Percentiles rank a stretch among this genome's conserved stretches.
phyloP scores from a whole-genome alignment of 1,284 basidiomycete genomes.

The Ceratobasidium sp. region DNA sequence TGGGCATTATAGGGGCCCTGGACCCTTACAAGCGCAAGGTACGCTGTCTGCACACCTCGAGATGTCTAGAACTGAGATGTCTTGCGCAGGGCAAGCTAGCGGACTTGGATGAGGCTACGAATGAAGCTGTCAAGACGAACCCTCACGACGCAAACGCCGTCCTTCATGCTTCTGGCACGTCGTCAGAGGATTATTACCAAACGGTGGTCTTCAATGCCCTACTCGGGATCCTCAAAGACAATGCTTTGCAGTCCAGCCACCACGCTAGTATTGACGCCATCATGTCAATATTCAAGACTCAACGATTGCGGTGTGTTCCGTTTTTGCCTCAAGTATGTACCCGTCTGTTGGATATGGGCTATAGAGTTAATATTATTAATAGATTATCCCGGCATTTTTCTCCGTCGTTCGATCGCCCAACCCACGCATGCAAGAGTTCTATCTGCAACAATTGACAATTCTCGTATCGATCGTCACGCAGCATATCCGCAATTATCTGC shows the following conservation, averaged over 20 bases:
- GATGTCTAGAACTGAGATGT: background rate
- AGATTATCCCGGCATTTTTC: constrained; percentile 98
- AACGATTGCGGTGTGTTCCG: constrained; percentile 94
- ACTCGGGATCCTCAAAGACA: constrained; percentile 87
- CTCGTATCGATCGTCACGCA: constrained; percentile 97
- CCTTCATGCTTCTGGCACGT: constrained; percentile 54
- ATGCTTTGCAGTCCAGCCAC: constrained; percentile 83
- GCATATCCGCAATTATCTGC: constrained; percentile 92
- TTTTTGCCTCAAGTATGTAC: constrained; percentile 86
- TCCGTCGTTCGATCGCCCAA: constrained; percentile 81
- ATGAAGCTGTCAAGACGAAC: constrained; percentile 65
- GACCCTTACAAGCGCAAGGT: constrained; percentile 97
- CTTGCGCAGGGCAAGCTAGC: constrained; percentile 61
- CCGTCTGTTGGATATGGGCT: background rate
- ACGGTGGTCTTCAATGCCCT: constrained; percentile 93
- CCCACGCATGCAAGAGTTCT: constrained; percentile 87
- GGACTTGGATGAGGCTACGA: constrained; percentile 71
- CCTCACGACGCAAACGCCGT: constrained; percentile 61
- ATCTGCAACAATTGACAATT: constrained; percentile 95
- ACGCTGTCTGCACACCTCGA: constrained; percentile 39
- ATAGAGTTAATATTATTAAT: constrained; percentile 39
- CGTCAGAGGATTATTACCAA: constrained; percentile 96
- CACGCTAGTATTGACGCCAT: constrained; percentile 97
- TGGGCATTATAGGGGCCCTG: constrained; percentile 96
- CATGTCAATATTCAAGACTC: constrained; percentile 99